Evolutionary conservation across 192 early-diverging fungal species (phyloP).

Genomic region (Fimicolochytrium jonesii): DNA sequence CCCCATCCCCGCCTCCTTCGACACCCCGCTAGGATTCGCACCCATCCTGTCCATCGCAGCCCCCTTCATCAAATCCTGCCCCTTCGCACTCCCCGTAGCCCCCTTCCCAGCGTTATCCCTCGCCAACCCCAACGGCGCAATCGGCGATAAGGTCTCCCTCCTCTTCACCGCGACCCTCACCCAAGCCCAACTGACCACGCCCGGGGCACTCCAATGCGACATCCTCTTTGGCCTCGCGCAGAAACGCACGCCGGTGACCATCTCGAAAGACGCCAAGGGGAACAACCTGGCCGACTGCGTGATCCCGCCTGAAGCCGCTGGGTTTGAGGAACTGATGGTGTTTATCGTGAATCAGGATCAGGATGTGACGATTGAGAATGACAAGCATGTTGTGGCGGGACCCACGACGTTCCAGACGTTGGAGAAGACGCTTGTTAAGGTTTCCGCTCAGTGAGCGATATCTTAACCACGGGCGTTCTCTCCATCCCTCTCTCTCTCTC

Average conservation of each 20-base stretch:
- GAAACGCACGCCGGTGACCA: slow-evolving; percentile 20
- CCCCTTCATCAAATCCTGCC: slow-evolving; percentile 43
- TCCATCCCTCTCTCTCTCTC: too few species aligned
- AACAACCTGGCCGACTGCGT: slow-evolving; percentile 16
- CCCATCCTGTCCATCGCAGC: slow-evolving; percentile 46
- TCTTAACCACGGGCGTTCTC: too few species aligned
- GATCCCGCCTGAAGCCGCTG: slow-evolving; percentile 13
- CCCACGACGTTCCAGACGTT: slow-evolving; percentile 28
- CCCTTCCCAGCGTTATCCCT: slow-evolving; percentile 33
- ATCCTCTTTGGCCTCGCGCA: slow-evolving; percentile 25
- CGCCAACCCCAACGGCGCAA: slow-evolving; percentile 7
- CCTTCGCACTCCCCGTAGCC: slow-evolving; percentile 29
- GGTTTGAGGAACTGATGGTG: slow-evolving; percentile 28
- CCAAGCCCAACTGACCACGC: neutral
- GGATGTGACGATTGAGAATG: slow-evolving; percentile 33
- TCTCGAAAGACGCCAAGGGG: slow-evolving; percentile 4
- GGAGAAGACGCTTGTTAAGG: slow-evolving; percentile 5
- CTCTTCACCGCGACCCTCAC: slow-evolving; percentile 20
- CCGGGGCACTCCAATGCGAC: slow-evolving; percentile 12
- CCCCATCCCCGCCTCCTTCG: slow-evolving; percentile 41
- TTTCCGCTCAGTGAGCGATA: too few species aligned
- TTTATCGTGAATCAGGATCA: slow-evolving; percentile 36
- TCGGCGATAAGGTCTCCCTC: slow-evolving; percentile 15
- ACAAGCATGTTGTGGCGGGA: slow-evolving; percentile 41
- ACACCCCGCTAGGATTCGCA: slow-evolving; percentile 40